A percentile compares a stretch with the other conserved stretches of the same genome.
Conservation (phyloP, 108 stramenopile genomes). For the Pseudonitzschia delicatissima region DNA sequence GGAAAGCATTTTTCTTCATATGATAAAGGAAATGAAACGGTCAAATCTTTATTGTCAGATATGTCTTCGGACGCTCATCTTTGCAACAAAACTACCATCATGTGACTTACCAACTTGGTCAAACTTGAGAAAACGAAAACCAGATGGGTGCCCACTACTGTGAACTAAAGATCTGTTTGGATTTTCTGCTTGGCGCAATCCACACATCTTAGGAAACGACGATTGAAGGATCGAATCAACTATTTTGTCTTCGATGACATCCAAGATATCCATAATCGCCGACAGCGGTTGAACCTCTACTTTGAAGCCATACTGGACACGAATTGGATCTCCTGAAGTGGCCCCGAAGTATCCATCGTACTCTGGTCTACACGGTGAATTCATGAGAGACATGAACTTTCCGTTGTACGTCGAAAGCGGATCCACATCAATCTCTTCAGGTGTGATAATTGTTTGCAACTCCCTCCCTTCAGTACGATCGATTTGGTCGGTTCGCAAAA, state of each 20-base stretch:
- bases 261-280: slow-evolving; percentile 20
- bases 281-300: slow-evolving; percentile 30
- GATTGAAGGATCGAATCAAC: slow-evolving; percentile 22
- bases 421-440: slow-evolving; percentile 36
- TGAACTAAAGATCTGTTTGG: neutral
- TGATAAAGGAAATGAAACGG: slow-evolving; percentile 4
- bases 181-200: slow-evolving; percentile 10
- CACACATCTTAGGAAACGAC: slow-evolving; percentile 32
- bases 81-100: neutral
- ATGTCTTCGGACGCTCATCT: neutral
- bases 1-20: slow-evolving; percentile 21
- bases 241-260: slow-evolving; percentile 33
- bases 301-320: slow-evolving; percentile 29
- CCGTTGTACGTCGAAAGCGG: slow-evolving; percentile 24
- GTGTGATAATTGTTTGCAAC: slow-evolving; percentile 15
- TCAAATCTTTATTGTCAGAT: neutral
- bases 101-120: slow-evolving; percentile 23
- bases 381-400: slow-evolving; percentile 26
- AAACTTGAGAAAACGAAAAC: slow-evolving; percentile 27
- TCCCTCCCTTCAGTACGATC: neutral
- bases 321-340: slow-evolving; percentile 31
- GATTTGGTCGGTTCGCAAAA: neutral
- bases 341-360: slow-evolving; percentile 42
- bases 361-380: slow-evolving; percentile 37
- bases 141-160: slow-evolving; percentile 16